Percentiles rank a stretch among this genome's conserved stretches.
Conservation (phyloP, 148 eudicot species). For the Drosera capensis region DNA sequence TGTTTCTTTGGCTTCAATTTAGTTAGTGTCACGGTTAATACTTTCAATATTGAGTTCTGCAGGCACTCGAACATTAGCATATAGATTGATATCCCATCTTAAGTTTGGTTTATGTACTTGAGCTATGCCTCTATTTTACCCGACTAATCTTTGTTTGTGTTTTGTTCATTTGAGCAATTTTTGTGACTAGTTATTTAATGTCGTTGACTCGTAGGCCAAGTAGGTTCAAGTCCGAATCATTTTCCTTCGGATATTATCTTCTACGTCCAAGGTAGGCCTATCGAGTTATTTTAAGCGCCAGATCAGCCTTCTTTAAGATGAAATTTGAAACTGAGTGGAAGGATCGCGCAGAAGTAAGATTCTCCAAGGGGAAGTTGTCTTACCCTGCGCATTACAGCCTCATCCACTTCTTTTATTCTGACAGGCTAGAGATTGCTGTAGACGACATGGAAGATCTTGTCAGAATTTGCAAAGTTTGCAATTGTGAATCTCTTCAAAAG, state of each 20-base stretch:
- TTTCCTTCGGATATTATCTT: slow-evolving; percentile 79
- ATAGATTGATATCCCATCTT: no score
- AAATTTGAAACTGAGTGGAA: slow-evolving; percentile 81
- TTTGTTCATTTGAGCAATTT: not conserved
- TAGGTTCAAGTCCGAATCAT: slow-evolving; percentile 35
- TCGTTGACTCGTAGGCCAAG: slow-evolving; percentile 35
- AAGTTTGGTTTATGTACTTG: no score
- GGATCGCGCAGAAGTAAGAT: slow-evolving; percentile 59
- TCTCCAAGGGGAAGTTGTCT: slow-evolving; percentile 66
- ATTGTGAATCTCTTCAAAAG: slow-evolving; percentile 54
- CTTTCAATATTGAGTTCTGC: no score
- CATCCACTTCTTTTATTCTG: slow-evolving; percentile 90
- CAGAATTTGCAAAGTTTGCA: slow-evolving; percentile 86
- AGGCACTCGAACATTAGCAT: no score
- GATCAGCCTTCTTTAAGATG: slow-evolving; percentile 64
- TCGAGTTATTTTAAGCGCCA: slow-evolving; percentile 72
- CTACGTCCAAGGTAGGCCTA: slow-evolving; percentile 85
- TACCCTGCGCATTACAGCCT: slow-evolving; percentile 89
- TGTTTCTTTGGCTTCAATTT: no score
- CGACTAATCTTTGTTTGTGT: no score
- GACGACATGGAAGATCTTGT: slow-evolving; percentile 93
- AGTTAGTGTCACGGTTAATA: no score
- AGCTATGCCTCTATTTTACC: no score
- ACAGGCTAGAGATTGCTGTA: slow-evolving; percentile 81
- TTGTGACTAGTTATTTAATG: slow-evolving; percentile 2